These are phyloP conservation scores for Saccharomyces hybrid DNA, from an alignment of 1,139 yeast species.

Conservation along the genomic window DNA sequence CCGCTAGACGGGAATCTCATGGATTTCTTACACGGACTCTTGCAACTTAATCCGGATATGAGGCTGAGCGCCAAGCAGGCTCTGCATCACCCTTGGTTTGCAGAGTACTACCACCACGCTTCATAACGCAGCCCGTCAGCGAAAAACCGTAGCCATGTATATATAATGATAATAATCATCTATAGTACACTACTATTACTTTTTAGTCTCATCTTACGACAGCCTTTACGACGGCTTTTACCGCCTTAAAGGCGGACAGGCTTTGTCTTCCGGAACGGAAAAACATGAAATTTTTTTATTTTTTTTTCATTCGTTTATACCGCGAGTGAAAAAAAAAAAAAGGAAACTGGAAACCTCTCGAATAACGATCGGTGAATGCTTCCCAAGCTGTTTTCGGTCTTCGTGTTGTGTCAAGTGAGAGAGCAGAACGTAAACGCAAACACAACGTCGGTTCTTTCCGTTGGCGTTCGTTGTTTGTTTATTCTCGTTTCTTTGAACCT, in stretches of 20 bases:
- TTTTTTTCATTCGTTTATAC: not conserved
- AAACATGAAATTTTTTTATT: not conserved
- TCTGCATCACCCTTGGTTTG: constrained; percentile 92
- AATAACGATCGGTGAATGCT: not conserved
- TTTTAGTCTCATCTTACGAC: not conserved
- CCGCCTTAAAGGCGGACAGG: not conserved
- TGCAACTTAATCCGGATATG: constrained; percentile 89
- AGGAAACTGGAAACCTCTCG: constrained; percentile 1
- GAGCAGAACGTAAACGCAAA: not conserved
- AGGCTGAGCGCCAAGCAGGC: constrained; percentile 90
- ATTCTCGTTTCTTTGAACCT: not conserved
- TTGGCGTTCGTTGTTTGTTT: constrained; percentile 1
- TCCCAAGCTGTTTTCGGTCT: not conserved
- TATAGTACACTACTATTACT: not conserved
- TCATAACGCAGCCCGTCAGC: not conserved
- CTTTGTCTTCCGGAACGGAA: not conserved
- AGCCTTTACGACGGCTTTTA: not conserved
- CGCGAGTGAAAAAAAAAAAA: not conserved
- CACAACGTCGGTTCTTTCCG: not conserved
- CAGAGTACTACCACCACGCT: constrained; percentile 45
- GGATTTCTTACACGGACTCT: constrained; percentile 64
- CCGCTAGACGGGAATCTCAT: constrained; percentile 71
- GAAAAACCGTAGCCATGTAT: not conserved
- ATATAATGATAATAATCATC: not conserved
- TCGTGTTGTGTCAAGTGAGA: not conserved